Conservation (phyloP, 2,329 filamentous ascomycete species). For the Botrytis tulipae region DNA sequence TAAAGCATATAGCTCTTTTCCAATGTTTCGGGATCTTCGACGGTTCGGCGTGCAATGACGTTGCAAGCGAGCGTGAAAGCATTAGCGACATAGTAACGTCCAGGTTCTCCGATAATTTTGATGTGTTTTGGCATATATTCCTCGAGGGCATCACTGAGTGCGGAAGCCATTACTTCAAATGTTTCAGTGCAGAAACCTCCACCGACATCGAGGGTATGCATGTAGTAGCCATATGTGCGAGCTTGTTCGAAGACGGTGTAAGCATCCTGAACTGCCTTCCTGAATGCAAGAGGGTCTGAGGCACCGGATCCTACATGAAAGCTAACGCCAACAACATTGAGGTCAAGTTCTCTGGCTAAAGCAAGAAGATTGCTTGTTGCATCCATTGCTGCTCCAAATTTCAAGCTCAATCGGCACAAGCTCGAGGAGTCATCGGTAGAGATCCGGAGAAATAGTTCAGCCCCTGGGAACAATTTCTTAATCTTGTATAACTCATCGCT, state of each 20-base stretch:
- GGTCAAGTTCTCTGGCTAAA: slow-evolving; percentile 74
- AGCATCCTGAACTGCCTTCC: slow-evolving; percentile 87
- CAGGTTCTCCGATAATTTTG: slow-evolving; percentile 91
- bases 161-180: slow-evolving; percentile 85
- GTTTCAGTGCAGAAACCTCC: slow-evolving; percentile 89
- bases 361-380: slow-evolving; percentile 73
- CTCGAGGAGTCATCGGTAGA: slow-evolving; percentile 94
- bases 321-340: slow-evolving; percentile 93
- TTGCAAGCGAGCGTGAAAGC: slow-evolving; percentile 96
- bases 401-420: slow-evolving; percentile 91
- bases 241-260: slow-evolving; percentile 87
- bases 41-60: slow-evolving; percentile 89
- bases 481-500: slow-evolving; percentile 97
- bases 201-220: slow-evolving; percentile 89
- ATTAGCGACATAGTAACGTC: slow-evolving; percentile 89
- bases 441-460: slow-evolving; percentile 92
- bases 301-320: slow-evolving; percentile 98
- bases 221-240: slow-evolving; percentile 68
- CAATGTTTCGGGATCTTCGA: slow-evolving; percentile 65
- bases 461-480: slow-evolving; percentile 83
- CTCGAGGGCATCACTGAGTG: slow-evolving; percentile 77
- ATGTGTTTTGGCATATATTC: slow-evolving; percentile 77
- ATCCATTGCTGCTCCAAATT: slow-evolving; percentile 91
- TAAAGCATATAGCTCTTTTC: slow-evolving; percentile 91
- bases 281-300: slow-evolving; percentile 86